Percentiles rank a stretch among this genome's conserved stretches.
These are phyloP conservation scores for Penicillium sp. DNA, from an alignment of 2,329 filamentous ascomycete species.

Conservation along the genomic window DNA sequence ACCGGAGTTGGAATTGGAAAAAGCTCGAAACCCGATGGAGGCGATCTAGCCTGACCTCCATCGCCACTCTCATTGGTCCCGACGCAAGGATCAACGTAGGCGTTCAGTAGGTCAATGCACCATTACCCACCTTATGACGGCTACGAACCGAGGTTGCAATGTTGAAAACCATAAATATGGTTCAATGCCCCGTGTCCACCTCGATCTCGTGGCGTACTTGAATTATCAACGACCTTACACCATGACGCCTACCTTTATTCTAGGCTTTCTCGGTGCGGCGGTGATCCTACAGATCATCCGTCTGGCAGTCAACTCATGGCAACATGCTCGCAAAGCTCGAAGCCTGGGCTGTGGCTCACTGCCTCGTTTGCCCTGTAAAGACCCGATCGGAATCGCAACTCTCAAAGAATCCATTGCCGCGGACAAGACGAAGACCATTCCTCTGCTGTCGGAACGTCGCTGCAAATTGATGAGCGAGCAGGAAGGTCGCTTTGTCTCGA, in stretches of 20 bases:
- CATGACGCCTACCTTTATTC: constrained; percentile 21
- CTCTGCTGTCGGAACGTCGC: constrained; percentile 19
- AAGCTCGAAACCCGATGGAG: constrained; percentile 7
- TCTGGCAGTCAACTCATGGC: constrained; percentile 22
- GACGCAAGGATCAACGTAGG: not conserved
- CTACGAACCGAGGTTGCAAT: not conserved
- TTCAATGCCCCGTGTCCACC: not conserved
- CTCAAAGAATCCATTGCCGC: constrained; percentile 23
- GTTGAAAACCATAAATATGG: not conserved
- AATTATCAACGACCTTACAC: not conserved
- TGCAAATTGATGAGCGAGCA: constrained; percentile 19
- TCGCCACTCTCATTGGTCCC: constrained; percentile 6
- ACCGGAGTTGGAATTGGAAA: constrained; percentile 10
- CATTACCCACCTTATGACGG: not conserved
- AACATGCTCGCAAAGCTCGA: constrained; percentile 28
- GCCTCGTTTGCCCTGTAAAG: constrained; percentile 27
- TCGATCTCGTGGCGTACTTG: not conserved
- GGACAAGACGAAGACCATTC: constrained; percentile 27
- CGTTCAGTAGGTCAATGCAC: not conserved
- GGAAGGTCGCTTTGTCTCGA: constrained; percentile 27
- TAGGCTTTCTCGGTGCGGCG: constrained; percentile 25
- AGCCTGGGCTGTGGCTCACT: constrained; percentile 23
- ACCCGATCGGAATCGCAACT: constrained; percentile 27
- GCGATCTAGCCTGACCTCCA: constrained; percentile 8
- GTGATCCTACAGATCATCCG: constrained; percentile 25